A percentile compares a stretch with the other conserved stretches of the same genome.
phyloP scores from a whole-genome alignment of 2,329 filamentous ascomycete genomes.

The Pseudogymnoascus verrucosus region DNA sequence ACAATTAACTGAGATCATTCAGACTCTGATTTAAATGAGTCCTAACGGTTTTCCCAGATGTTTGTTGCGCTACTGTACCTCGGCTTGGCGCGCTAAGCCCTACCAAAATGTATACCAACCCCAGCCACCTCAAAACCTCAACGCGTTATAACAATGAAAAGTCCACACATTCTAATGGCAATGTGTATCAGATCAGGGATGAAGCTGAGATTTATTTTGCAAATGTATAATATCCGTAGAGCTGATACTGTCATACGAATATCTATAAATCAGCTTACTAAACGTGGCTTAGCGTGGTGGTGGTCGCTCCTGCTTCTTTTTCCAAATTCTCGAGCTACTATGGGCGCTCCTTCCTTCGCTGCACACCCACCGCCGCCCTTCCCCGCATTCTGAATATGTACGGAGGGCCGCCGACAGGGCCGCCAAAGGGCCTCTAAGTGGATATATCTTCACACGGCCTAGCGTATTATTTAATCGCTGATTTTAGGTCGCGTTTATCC shows the following conservation, averaged over 20 bases:
- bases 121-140: background rate
- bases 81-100: background rate
- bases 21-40: background rate
- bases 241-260: background rate
- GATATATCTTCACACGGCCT: background rate
- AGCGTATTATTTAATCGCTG: background rate
- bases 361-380: background rate
- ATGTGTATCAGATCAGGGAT: background rate
- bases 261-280: background rate
- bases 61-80: background rate
- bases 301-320: background rate
- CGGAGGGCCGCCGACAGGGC: background rate
- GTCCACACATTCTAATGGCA: background rate
- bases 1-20: background rate
- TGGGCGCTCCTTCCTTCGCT: background rate
- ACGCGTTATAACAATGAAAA: background rate
- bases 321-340: background rate
- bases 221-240: background rate
- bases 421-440: background rate
- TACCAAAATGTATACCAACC: background rate
- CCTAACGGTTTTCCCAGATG: background rate
- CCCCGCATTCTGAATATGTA: background rate
- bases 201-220: background rate
- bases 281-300: background rate
- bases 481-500: background rate